These are phyloP conservation scores for Komagataella populi DNA, from an alignment of 805 yeast species.

Conservation along the genomic window DNA sequence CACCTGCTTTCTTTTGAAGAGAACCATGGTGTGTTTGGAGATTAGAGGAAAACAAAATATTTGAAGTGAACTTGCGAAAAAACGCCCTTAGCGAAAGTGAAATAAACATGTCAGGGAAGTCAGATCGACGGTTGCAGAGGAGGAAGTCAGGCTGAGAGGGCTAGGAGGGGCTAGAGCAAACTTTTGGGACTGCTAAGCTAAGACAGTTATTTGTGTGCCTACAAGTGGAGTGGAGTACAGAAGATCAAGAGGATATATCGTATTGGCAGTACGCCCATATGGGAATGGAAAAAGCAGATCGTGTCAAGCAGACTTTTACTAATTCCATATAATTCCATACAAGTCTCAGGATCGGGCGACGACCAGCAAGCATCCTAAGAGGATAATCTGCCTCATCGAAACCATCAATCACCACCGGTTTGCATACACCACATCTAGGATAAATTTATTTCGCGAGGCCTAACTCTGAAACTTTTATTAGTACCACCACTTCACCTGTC, in stretches of 20 bases:
- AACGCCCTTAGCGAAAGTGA: background rate
- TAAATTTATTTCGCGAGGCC: background rate
- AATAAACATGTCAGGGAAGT: background rate
- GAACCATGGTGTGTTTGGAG: constrained; percentile 28
- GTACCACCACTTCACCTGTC: background rate
- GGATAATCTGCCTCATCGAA: too few relatives aligned
- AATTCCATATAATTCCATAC: too few relatives aligned
- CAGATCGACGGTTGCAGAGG: background rate
- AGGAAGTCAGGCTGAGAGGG: background rate
- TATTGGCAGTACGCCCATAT: too few relatives aligned
- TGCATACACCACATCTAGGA: background rate
- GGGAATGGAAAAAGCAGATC: too few relatives aligned
- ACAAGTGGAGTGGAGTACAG: too few relatives aligned
- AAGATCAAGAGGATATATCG: too few relatives aligned
- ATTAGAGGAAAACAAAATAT: background rate
- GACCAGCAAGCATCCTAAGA: background rate
- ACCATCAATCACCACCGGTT: too few relatives aligned
- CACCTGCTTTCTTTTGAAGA: constrained; percentile 64
- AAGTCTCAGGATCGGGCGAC: too few relatives aligned
- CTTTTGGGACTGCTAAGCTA: too few relatives aligned
- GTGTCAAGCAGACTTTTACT: too few relatives aligned
- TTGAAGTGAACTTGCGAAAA: background rate
- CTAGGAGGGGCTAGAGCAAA: too few relatives aligned
- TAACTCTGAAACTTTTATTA: background rate
- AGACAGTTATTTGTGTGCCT: too few relatives aligned